Percentiles rank a stretch among this genome's conserved stretches.
phyloP scores from a whole-genome alignment of 228 moss, liverwort and hornwort species.

The Sphagnum magellanicum region DNA sequence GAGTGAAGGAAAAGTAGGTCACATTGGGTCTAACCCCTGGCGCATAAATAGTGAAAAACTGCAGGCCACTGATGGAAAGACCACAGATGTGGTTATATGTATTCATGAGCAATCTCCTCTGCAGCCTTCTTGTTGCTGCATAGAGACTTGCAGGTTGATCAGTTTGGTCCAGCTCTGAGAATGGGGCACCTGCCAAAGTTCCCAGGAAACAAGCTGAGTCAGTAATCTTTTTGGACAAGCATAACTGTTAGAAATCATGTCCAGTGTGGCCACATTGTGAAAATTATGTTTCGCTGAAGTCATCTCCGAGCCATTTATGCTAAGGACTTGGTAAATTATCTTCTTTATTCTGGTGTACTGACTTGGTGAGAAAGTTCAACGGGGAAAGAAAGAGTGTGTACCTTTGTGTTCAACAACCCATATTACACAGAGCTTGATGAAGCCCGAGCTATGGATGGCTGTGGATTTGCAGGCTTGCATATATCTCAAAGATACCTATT shows the following conservation, averaged over 20 bases:
- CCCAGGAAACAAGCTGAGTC: no score
- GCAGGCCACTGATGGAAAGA: constrained; percentile 56
- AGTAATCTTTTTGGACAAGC: no score
- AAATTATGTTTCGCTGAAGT: no score
- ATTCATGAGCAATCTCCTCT: constrained; percentile 62
- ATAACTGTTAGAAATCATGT: no score
- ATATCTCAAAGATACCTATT: constrained; percentile 35
- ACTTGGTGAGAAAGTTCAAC: no score
- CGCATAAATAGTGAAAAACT: constrained; percentile 66
- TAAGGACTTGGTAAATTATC: no score
- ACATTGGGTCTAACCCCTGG: constrained; percentile 65
- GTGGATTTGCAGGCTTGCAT: constrained; percentile 56
- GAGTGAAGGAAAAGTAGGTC: constrained; percentile 69
- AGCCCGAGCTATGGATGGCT: constrained; percentile 65
- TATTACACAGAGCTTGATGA: constrained; percentile 69
- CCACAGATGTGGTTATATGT: constrained; percentile 55
- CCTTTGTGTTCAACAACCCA: constrained; percentile 36
- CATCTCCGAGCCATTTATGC: background rate
- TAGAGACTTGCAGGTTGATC: constrained; percentile 74
- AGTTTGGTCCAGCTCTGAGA: constrained; percentile 49
- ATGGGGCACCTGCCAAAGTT: constrained; percentile 30
- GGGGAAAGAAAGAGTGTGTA: background rate
- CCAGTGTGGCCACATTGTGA: no score
- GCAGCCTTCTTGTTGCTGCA: constrained; percentile 71
- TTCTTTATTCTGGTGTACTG: no score